A percentile compares a stretch with the other conserved stretches of the same genome.
Conservation (phyloP, 768 basidiomycete genomes). For the Coprinopsis cinerea region DNA sequence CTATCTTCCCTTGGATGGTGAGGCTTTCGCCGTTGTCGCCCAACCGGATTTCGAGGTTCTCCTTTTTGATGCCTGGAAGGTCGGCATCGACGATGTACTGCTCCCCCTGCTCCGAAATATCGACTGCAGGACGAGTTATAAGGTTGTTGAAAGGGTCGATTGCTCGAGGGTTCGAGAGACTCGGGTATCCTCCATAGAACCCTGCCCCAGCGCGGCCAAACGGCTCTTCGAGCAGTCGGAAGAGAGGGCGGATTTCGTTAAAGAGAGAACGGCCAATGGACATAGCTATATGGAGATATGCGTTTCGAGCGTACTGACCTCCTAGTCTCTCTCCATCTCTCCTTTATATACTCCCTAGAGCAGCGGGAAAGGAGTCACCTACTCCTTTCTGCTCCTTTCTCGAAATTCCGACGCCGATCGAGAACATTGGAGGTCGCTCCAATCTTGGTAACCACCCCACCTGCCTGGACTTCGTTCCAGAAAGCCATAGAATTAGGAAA, state of each 20-base stretch:
- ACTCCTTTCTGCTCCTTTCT: no score
- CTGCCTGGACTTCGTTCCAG: no score
- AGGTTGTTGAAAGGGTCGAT: constrained; percentile 18
- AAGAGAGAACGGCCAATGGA: constrained; percentile 60
- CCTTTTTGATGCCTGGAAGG: constrained; percentile 73
- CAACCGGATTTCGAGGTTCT: constrained; percentile 64
- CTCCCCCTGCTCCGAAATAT: constrained; percentile 60
- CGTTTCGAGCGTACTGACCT: no score
- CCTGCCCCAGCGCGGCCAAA: constrained; percentile 30
- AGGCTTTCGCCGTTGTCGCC: constrained; percentile 66
- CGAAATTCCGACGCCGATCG: neutral
- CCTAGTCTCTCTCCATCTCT: no score
- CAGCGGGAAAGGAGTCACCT: no score
- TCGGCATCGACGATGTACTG: constrained; percentile 71
- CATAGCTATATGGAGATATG: constrained; percentile 33
- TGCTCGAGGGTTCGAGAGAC: constrained; percentile 17
- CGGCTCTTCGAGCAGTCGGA: constrained; percentile 74
- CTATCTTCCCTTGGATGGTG: constrained; percentile 64
- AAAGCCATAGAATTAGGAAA: neutral
- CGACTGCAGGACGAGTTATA: constrained; percentile 49
- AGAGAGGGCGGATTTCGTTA: constrained; percentile 68
- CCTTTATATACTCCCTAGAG: no score
- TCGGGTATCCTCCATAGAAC: constrained; percentile 19
- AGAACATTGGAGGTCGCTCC: no score
- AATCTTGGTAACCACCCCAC: no score